Evolutionary conservation across 2,329 filamentous ascomycete genomes (phyloP).

Genomic region (Aureobasidium namibiae): DNA sequence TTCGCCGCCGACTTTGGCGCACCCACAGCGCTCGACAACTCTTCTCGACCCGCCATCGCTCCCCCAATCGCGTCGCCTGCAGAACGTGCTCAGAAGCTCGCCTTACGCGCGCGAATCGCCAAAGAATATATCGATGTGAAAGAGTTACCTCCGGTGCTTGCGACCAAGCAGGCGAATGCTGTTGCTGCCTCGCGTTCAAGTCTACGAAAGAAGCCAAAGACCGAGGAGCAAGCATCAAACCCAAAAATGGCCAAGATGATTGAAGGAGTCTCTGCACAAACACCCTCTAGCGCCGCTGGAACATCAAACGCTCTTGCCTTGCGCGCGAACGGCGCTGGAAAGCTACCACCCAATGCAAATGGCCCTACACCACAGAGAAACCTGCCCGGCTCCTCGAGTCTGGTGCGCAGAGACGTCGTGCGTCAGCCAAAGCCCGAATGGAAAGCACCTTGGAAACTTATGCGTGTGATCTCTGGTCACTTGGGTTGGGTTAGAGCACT

Average conservation of each 20-base stretch:
- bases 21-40: constrained; percentile 32
- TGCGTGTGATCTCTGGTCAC: constrained; percentile 94
- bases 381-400: constrained; percentile 42
- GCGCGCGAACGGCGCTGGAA: constrained; percentile 37
- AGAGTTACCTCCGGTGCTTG: constrained; percentile 68
- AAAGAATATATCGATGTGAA: constrained; percentile 72
- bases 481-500: constrained; percentile 87
- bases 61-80: constrained; percentile 37
- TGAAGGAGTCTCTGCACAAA: constrained; percentile 50
- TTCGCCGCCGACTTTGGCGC: constrained; percentile 46
- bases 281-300: constrained; percentile 31
- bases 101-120: constrained; percentile 51
- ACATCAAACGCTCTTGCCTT: constrained; percentile 52
- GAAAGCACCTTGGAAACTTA: constrained; percentile 97
- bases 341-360: constrained; percentile 46
- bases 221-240: constrained; percentile 43
- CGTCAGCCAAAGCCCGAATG: constrained; percentile 75
- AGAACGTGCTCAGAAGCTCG: constrained; percentile 37
- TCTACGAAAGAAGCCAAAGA: constrained; percentile 55
- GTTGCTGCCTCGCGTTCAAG: constrained; percentile 48
- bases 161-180: constrained; percentile 69
- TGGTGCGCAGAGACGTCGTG: constrained; percentile 56
- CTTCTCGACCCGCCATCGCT: constrained; percentile 33
- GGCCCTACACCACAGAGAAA: constrained; percentile 45
- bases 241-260: constrained; percentile 59